Percentiles rank a stretch among this genome's conserved stretches.
Evolutionary conservation across 306 rosid genomes (phyloP).

Genomic region (Arachis hypogaea): DNA sequence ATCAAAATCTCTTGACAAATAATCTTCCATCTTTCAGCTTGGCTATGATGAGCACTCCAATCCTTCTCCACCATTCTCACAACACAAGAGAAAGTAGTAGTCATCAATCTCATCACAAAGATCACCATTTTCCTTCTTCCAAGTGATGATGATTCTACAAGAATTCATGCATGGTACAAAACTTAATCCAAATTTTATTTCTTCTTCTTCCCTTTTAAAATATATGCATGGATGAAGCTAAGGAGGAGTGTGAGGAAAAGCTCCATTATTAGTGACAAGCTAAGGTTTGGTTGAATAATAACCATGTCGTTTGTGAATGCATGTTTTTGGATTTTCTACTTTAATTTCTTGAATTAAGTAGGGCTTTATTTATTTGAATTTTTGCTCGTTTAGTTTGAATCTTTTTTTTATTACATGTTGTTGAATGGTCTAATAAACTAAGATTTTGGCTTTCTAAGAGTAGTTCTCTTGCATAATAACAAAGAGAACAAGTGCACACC

Average conservation of each 20-base stretch:
- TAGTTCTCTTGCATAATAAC: too few relatives aligned
- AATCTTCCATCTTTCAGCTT: slow-evolving; percentile 10
- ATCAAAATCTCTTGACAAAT: slow-evolving; percentile 31
- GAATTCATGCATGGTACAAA: slow-evolving; percentile 10
- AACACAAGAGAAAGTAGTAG: slow-evolving; percentile 42
- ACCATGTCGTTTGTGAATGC: slow-evolving; percentile 27
- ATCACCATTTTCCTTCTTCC: slow-evolving; percentile 48
- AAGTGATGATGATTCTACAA: slow-evolving; percentile 39
- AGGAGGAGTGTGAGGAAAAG: slow-evolving; percentile 19
- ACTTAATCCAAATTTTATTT: slow-evolving; percentile 7
- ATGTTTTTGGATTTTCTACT: slow-evolving; percentile 37
- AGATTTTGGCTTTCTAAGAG: too few relatives aligned
- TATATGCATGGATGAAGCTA: slow-evolving; percentile 33
- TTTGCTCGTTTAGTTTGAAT: slow-evolving; percentile 25
- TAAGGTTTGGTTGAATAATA: slow-evolving; percentile 36
- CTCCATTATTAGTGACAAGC: slow-evolving; percentile 23
- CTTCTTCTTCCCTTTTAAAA: too few relatives aligned
- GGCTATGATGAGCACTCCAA: not conserved
- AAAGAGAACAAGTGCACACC: not conserved
- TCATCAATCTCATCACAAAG: slow-evolving; percentile 43
- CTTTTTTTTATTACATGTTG: not conserved
- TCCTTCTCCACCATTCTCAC: not conserved
- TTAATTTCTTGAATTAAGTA: slow-evolving; percentile 25
- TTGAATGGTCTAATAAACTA: not conserved
- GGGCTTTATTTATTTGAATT: slow-evolving; percentile 1